Conservation (phyloP, 768 basidiomycete species). For the Amylocystis lapponica region DNA sequence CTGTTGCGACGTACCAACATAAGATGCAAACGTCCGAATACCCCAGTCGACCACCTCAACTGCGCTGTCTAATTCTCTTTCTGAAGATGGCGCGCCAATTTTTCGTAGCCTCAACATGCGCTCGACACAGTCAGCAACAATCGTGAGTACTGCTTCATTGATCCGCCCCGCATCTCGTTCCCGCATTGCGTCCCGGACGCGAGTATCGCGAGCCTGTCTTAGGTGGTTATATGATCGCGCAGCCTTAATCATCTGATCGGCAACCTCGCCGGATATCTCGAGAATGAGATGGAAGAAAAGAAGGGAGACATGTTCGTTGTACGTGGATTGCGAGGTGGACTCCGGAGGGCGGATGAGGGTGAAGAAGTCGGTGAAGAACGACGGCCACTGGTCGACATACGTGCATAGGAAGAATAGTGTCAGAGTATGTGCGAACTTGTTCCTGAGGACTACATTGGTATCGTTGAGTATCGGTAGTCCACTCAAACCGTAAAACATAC, state of each 20-base stretch:
- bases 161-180: slow-evolving; percentile 83
- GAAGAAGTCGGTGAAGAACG: slow-evolving; percentile 78
- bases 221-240: slow-evolving; percentile 67
- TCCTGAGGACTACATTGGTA: slow-evolving; percentile 65
- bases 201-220: slow-evolving; percentile 75
- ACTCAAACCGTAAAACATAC: too few species aligned
- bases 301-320: slow-evolving; percentile 81
- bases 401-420: slow-evolving; percentile 85
- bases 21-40: slow-evolving; percentile 87
- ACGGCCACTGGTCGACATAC: slow-evolving; percentile 81
- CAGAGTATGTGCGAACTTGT: slow-evolving; percentile 91
- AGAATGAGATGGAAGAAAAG: slow-evolving; percentile 88
- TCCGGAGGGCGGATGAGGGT: slow-evolving; percentile 61
- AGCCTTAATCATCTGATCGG: slow-evolving; percentile 88
- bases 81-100: slow-evolving; percentile 35
- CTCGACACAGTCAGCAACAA: slow-evolving; percentile 67
- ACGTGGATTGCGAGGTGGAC: slow-evolving; percentile 48
- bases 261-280: slow-evolving; percentile 96
- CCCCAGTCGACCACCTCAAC: slow-evolving; percentile 88
- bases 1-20: slow-evolving; percentile 68
- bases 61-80: slow-evolving; percentile 49
- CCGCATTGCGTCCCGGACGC: slow-evolving; percentile 85
- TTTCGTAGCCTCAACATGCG: slow-evolving; percentile 50
- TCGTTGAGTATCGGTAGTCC: not conserved
- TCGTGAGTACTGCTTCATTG: slow-evolving; percentile 82